Percentiles rank a stretch among this genome's conserved stretches.
Evolutionary conservation across 768 basidiomycete species (phyloP).

Genomic region (Tricholoma hemisulphureum): DNA sequence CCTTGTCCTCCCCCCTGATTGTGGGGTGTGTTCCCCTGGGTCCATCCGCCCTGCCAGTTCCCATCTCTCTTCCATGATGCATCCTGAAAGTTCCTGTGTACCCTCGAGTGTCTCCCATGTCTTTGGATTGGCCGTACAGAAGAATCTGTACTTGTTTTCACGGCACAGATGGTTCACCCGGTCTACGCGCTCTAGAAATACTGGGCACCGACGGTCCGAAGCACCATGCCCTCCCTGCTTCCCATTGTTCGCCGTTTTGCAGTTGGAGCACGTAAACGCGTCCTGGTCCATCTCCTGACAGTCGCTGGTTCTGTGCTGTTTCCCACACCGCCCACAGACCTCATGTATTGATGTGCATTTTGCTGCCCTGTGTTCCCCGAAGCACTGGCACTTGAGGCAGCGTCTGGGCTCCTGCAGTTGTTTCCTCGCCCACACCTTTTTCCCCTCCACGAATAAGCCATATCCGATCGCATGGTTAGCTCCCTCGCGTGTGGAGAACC

Average conservation of each 20-base stretch:
- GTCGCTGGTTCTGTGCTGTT: slow-evolving; percentile 15
- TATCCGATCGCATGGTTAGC: slow-evolving; percentile 15
- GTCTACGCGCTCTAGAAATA: neutral
- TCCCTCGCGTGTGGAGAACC: neutral
- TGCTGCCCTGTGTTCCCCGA: slow-evolving; percentile 14
- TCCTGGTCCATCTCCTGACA: slow-evolving; percentile 11
- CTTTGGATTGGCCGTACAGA: too few species aligned
- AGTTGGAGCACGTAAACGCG: slow-evolving; percentile 19
- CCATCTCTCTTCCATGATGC: neutral
- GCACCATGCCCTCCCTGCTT: neutral
- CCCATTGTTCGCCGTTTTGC: slow-evolving; percentile 6
- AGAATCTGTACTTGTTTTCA: too few species aligned
- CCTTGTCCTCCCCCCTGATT: too few species aligned
- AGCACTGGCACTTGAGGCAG: slow-evolving; percentile 17
- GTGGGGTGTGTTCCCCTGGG: too few species aligned
- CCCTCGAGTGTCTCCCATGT: too few species aligned
- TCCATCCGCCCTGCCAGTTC: neutral
- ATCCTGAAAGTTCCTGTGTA: neutral
- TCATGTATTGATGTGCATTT: slow-evolving; percentile 11
- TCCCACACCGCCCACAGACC: slow-evolving; percentile 13
- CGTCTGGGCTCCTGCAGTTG: slow-evolving; percentile 13
- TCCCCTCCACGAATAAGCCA: slow-evolving; percentile 16
- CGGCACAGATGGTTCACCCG: too few species aligned
- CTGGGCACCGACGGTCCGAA: neutral
- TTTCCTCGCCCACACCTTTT: slow-evolving; percentile 7